Conservation (phyloP, 176 grass and related monocot species). For the Rhynchospora breviuscula region DNA sequence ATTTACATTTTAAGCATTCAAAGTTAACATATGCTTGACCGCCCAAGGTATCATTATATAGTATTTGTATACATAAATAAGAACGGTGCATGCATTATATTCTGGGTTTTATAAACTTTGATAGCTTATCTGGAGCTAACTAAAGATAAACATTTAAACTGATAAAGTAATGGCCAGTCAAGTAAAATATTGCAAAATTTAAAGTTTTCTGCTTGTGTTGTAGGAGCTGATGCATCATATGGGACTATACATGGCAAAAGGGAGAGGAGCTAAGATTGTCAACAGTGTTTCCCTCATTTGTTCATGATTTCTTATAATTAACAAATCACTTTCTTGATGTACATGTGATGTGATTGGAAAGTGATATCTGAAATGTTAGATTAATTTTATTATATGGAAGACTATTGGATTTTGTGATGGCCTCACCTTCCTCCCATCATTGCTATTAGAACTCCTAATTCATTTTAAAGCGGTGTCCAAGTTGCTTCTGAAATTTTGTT, state of each 20-base stretch:
- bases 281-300: slow-evolving; percentile 44
- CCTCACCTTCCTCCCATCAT: background rate
- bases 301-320: background rate
- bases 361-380: background rate
- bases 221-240: slow-evolving; percentile 87
- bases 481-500: background rate
- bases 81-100: background rate
- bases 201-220: background rate
- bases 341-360: background rate
- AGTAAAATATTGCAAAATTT: background rate
- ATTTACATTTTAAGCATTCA: background rate
- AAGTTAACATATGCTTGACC: background rate
- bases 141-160: background rate
- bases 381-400: background rate
- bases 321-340: background rate
- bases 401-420: background rate
- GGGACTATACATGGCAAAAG: slow-evolving; percentile 78
- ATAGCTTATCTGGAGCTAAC: background rate
- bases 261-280: slow-evolving; percentile 69
- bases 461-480: background rate
- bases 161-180: background rate
- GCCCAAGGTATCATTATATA: background rate
- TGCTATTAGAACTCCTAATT: background rate
- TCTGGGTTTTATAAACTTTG: background rate
- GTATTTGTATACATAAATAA: background rate